Conservation (phyloP, 352 stramenopile species). For the Lagenidium giganteum region DNA sequence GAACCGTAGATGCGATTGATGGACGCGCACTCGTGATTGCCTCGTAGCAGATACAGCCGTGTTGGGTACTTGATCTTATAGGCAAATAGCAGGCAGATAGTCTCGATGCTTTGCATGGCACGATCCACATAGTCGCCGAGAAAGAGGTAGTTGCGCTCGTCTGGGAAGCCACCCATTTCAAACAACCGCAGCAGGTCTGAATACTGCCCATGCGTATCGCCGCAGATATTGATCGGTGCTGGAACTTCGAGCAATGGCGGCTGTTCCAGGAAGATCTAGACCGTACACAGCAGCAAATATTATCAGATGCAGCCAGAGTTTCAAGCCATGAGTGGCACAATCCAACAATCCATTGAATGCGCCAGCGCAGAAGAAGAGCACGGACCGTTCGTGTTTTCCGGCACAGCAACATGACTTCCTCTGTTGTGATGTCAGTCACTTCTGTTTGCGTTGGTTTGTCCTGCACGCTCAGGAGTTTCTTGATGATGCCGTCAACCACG, state of each 20-base stretch:
- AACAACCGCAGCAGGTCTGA: conserved; percentile 98
- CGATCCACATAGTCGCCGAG: conserved; percentile 92
- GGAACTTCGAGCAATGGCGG: conserved; percentile 93
- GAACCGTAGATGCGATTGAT: conserved; percentile 99
- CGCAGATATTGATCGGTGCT: conserved; percentile 95
- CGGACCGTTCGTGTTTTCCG: conserved; percentile 67
- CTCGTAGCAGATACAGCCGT: conserved; percentile 96
- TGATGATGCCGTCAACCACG: conserved; percentile 66
- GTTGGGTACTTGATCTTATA: conserved; percentile 99
- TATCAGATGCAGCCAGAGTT: too few species aligned
- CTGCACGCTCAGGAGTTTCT: conserved; percentile 66
- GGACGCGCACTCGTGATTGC: conserved; percentile 98
- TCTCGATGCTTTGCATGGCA: conserved; percentile 96
- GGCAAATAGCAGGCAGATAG: conserved; percentile 95
- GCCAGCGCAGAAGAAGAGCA: not conserved
- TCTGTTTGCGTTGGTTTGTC: conserved; percentile 75
- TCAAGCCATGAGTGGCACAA: too few species aligned
- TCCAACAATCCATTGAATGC: too few species aligned
- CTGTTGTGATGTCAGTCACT: conserved; percentile 71
- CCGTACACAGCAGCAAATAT: too few species aligned
- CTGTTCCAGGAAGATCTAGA: conserved; percentile 87
- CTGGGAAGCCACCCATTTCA: conserved; percentile 87
- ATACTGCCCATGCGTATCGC: conserved; percentile 98
- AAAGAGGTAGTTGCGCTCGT: conserved; percentile 57
- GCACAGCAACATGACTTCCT: conserved; percentile 75